These are phyloP conservation scores for Colletotrichum tamarilloi DNA, from an alignment of 2,329 filamentous ascomycete genomes.

Conservation along the genomic window DNA sequence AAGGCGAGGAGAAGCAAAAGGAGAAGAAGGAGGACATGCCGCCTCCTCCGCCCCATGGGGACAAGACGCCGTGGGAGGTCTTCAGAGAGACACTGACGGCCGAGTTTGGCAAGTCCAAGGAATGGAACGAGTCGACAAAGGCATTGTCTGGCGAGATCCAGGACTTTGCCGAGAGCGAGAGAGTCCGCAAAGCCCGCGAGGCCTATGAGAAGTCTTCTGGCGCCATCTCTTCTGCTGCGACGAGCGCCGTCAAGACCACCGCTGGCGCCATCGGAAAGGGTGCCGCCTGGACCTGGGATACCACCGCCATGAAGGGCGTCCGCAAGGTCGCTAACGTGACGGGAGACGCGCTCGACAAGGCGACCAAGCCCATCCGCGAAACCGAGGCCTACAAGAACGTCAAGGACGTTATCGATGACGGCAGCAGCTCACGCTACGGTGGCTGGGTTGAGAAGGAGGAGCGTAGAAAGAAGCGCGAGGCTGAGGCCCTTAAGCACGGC, in stretches of 20 bases:
- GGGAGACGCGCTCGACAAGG: constrained; percentile 89
- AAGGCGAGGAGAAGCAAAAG: constrained; percentile 63
- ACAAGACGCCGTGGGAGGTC: constrained; percentile 98
- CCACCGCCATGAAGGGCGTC: constrained; percentile 89
- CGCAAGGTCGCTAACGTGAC: constrained; percentile 88
- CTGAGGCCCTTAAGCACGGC: constrained; percentile 67
- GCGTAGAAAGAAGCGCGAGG: constrained; percentile 80
- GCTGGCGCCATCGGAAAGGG: constrained; percentile 89
- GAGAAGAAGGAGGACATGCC: constrained; percentile 77
- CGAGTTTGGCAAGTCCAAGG: constrained; percentile 96
- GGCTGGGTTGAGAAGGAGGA: constrained; percentile 98
- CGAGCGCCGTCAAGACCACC: constrained; percentile 84
- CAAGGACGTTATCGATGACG: constrained; percentile 96
- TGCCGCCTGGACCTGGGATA: constrained; percentile 98
- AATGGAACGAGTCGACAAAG: constrained; percentile 99
- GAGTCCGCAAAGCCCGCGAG: constrained; percentile 84
- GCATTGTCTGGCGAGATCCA: constrained; percentile 89
- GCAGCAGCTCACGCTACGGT: constrained; percentile 94
- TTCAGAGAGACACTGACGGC: constrained; percentile 95
- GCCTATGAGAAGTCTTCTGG: constrained; percentile 90
- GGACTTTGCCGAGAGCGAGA: constrained; percentile 93
- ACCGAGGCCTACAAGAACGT: constrained; percentile 96
- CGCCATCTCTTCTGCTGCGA: constrained; percentile 81
- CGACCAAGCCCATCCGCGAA: constrained; percentile 92
- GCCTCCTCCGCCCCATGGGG: constrained; percentile 94